A percentile compares a stretch with the other conserved stretches of the same genome.
Evolutionary conservation across 768 basidiomycete genomes (phyloP).

Genomic region (Boletus tylopilopsis): DNA sequence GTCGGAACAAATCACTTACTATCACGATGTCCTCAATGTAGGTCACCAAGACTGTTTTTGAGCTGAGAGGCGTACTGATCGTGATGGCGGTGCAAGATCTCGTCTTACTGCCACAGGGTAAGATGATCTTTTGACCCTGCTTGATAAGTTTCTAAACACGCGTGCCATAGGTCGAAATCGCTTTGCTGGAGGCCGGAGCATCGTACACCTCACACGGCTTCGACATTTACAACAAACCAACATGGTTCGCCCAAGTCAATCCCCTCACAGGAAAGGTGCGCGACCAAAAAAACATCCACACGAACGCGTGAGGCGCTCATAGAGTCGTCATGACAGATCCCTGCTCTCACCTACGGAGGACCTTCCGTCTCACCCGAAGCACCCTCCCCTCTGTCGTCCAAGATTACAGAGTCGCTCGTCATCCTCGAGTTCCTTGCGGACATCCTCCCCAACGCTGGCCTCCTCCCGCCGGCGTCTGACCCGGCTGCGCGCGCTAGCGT

Average conservation of each 20-base stretch:
- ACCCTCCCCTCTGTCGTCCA: conserved; percentile 55
- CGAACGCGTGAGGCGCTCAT: too few species aligned
- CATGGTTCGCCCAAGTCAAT: conserved; percentile 64
- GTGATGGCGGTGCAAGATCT: conserved; percentile 35
- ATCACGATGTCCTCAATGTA: conserved; percentile 36
- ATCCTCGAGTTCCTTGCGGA: conserved; percentile 67
- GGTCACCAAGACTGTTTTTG: neutral
- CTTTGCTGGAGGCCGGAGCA: conserved; percentile 51
- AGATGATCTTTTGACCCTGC: conserved; percentile 3
- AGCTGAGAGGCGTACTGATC: neutral
- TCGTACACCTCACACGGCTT: conserved; percentile 50
- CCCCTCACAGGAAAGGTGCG: conserved; percentile 54
- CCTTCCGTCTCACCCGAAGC: conserved; percentile 47
- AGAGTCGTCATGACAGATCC: conserved; percentile 41
- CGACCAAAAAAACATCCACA: too few species aligned
- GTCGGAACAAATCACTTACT: conserved; percentile 37
- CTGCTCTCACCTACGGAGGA: conserved; percentile 58
- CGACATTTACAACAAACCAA: conserved; percentile 59
- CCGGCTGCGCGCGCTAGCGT: conserved; percentile 52
- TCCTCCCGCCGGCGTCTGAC: conserved; percentile 45
- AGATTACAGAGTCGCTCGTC: conserved; percentile 60
- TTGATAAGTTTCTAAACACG: neutral
- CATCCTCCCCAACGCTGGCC: conserved; percentile 40
- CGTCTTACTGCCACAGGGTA: conserved; percentile 55
- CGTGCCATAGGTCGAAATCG: conserved; percentile 46